Evolutionary conservation across 2,329 filamentous ascomycete genomes (phyloP).

Genomic region (Lecanicillium sp.): DNA sequence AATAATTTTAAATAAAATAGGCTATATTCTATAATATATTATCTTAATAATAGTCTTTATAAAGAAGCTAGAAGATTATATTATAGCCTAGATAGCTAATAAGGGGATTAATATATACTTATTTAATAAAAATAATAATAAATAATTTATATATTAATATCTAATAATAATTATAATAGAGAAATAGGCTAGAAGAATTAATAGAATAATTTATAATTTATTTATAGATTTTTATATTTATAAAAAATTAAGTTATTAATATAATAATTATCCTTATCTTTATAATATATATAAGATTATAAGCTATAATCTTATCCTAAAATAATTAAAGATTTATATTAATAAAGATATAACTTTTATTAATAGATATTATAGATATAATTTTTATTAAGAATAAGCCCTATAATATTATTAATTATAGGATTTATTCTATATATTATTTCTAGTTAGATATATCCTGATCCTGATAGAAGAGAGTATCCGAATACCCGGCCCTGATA

Average conservation of each 20-base stretch:
- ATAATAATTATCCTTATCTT: neutral
- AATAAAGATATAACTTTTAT: too few species aligned
- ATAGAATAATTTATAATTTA: slow-evolving; percentile 1
- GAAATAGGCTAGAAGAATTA: neutral
- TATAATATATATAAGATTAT: neutral
- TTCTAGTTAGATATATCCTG: neutral
- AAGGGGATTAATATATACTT: neutral
- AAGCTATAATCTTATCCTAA: neutral
- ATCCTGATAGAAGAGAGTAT: neutral
- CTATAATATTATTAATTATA: too few species aligned
- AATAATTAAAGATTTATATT: neutral
- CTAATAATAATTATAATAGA: slow-evolving; percentile 4
- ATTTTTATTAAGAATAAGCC: too few species aligned
- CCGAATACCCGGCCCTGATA: too few species aligned
- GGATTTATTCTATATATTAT: slow-evolving; percentile 2
- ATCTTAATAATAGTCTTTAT: neutral
- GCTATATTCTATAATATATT: neutral
- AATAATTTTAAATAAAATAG: neutral
- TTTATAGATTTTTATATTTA: neutral
- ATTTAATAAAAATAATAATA: slow-evolving; percentile 2
- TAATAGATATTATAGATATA: too few species aligned
- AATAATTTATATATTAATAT: neutral
- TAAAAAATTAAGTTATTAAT: neutral
- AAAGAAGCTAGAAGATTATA: neutral
- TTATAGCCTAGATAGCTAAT: neutral